Evolutionary conservation across 495 filamentous ascomycete genomes (phyloP), one percentile per base, ranked within the genome.

Genomic region (Penicillium flavigenum): DNA sequence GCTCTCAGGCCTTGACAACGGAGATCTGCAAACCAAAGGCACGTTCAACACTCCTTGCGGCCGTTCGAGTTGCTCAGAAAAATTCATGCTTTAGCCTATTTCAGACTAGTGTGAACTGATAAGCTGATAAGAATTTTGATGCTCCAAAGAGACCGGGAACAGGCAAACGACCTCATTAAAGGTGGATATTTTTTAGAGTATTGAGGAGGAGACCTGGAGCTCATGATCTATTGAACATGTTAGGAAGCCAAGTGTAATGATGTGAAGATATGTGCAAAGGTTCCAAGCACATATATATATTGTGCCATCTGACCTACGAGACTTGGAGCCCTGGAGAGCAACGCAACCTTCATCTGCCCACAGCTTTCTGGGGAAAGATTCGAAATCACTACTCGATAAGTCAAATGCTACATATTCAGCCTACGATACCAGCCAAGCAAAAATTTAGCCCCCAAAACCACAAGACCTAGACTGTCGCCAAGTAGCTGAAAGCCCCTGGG

Each of bases 111-210:
- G 60, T 41, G 11, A 0, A 14, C 11, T 24, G 64, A 65, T 65
- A 65, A 58, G 66, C 61, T 52, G 63, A 69, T 66, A 69, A 69
- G 59, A 8, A 47, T n/a, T 54, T 42, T 9, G 43, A 46, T 42
- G 39, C n/a, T 31, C n/a, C 5, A 24, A 34, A 9, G 29, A 24
- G 19, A 11, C 17, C 5, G 17, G 32, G 14, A 29, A 19, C 11
- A 17, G 14, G 17, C 4, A 14, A n/a, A n/a, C 20, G 29, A 38
- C 34, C 20, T 38, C 32, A 3, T 12, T 42, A 1, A 27, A 31
- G 0, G 29, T 27, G 11, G 9, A 51, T n/a, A 7, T 29, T 29
- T 47, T 12, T 12, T 44, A 12, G 8, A 17, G 7, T 17, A 5
- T 17, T 39, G 5, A 17, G 2, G 16, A 39, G 36, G 16, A 17